Percentiles rank a stretch among this genome's conserved stretches.
Evolutionary conservation across 2,329 filamentous ascomycete species (phyloP).

Genomic region (Monosporascus sp.): DNA sequence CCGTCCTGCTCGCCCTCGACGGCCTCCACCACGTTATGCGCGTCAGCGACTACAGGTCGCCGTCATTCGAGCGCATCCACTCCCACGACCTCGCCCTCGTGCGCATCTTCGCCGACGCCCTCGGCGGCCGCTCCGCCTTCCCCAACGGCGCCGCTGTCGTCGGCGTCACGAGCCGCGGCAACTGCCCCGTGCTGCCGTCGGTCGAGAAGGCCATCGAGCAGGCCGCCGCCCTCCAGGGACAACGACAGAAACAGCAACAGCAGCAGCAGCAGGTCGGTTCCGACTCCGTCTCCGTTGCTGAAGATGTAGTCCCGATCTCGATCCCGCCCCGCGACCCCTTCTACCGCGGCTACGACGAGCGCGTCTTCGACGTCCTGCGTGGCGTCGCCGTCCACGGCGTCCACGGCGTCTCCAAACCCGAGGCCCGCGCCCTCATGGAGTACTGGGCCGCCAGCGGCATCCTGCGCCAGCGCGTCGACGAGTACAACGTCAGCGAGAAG

Average conservation of each 20-base stretch:
- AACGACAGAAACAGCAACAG: too few species aligned
- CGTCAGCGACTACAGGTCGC: slow-evolving; percentile 66
- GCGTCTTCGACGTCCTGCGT: slow-evolving; percentile 48
- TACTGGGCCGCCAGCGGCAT: slow-evolving; percentile 89
- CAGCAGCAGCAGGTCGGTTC: slow-evolving; percentile 21
- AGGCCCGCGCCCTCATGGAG: slow-evolving; percentile 78
- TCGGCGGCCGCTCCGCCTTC: slow-evolving; percentile 53
- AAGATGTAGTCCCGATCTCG: slow-evolving; percentile 7
- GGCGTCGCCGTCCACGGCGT: slow-evolving; percentile 51
- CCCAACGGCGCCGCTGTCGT: slow-evolving; percentile 75
- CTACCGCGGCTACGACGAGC: slow-evolving; percentile 50
- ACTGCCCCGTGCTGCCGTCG: slow-evolving; percentile 57
- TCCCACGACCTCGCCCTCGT: slow-evolving; percentile 77
- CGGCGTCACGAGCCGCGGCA: slow-evolving; percentile 68
- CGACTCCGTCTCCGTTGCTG: slow-evolving; percentile 4
- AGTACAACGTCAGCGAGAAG: slow-evolving; percentile 68
- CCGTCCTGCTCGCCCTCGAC: slow-evolving; percentile 71
- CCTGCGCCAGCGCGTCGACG: slow-evolving; percentile 63
- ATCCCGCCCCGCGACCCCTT: slow-evolving; percentile 45
- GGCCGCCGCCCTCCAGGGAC: slow-evolving; percentile 33
- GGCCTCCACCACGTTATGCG: slow-evolving; percentile 78
- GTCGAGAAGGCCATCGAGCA: slow-evolving; percentile 63
- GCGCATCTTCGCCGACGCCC: slow-evolving; percentile 65
- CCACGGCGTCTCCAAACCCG: slow-evolving; percentile 63
- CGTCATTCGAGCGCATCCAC: slow-evolving; percentile 70